Evolutionary conservation across 108 stramenopile genomes (phyloP), one percentile per base, ranked within the genome.

Genomic region (Epithemia pelagica): DNA sequence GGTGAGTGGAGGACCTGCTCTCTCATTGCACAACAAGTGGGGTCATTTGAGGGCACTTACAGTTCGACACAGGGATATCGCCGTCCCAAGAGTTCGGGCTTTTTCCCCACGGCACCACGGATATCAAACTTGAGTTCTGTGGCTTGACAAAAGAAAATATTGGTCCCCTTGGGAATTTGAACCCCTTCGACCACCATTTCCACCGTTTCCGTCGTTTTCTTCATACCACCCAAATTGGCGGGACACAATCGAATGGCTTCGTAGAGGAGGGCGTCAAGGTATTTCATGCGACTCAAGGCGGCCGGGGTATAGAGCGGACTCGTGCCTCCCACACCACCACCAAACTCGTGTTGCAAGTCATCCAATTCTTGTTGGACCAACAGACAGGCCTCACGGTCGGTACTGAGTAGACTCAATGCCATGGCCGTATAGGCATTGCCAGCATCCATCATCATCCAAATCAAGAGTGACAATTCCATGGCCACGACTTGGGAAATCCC

Each of bases 361-460:
- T 69, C 68, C 30, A 75, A 27, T 65, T 75, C 74, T 20, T 73
- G 58, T 59, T 75, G 74, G 10, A 75, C 62, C 37, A 71, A 19
- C 27, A 31, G 2, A 28, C 63, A 69, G 30, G 74, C 74, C 25
- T 58, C 58, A 5, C 63, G 32, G 30, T 75, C 70, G 26, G 28
- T 58, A 1, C 68, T 30, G 7, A 75, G 37, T 28, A 75, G 51
- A 28, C 59, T 59, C 52, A 74, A 20, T 5, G 73, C 73, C 73
- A 74, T 74, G 25, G 73, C 67, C 1, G 73, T 74, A 61, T 66
- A 74, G 10, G 73, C 73, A 25, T 74, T 67, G 22, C 73, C 73
- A 30, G 52, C 73, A 56, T 74, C 73, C 32, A 74, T 32, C 73
- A 74, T 74, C 62, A 74, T 62, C 73, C 73, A 74, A 0, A 74